Base-by-base conservation (phyloP, 805 yeast species). In the Ogataea populi-albae region DNA sequence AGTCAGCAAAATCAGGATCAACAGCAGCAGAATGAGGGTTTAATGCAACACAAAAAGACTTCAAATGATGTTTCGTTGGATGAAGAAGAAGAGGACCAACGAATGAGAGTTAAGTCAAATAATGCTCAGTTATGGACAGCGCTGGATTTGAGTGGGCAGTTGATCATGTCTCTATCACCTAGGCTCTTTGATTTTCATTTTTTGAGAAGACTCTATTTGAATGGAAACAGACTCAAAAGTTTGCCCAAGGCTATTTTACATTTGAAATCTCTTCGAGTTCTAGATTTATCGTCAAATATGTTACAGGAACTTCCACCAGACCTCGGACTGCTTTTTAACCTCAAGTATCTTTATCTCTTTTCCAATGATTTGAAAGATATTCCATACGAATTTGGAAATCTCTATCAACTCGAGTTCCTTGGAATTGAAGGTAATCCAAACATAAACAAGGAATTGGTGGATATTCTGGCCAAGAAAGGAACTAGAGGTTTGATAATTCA, bases 111-210 rank as follows among this genome's bases (percentile, higher is more conserved):
- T 23, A 71, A 70, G 43, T 73, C 77, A 18, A 69, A 71, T 54
- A 78, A 83, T 23, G 81, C 80, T 41, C 97, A 89, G 64, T 73
- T 85, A 55, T 93, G 99, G 99, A 84, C 94, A 35, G 91, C 89
- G 5, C 67, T 93, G 46, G 99, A 93, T 64, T 68, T 91, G 46
- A 79, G 94, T 46, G 96, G 96, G 41, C 95, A 93, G 61, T 86
- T 91, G 22, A 68, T 93, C 34, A 67, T 77, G 43, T 73, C 76
- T 38, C 47, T 91, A 20, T 75, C 86, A n/a, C 75, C 82, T 15
- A 79, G 79, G 49, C 62, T 93, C 30, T 87, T 87, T 68, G 76
- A 79, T 30, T 93, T 88, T 61, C 73, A 75, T 41, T 93, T 93
- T 51, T 71, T 93, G 52, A 93, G 91, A 55, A 81, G 91, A 43